Base-by-base conservation (phyloP, 2,329 filamentous ascomycete genomes). In the Penicillium thymicola region DNA sequence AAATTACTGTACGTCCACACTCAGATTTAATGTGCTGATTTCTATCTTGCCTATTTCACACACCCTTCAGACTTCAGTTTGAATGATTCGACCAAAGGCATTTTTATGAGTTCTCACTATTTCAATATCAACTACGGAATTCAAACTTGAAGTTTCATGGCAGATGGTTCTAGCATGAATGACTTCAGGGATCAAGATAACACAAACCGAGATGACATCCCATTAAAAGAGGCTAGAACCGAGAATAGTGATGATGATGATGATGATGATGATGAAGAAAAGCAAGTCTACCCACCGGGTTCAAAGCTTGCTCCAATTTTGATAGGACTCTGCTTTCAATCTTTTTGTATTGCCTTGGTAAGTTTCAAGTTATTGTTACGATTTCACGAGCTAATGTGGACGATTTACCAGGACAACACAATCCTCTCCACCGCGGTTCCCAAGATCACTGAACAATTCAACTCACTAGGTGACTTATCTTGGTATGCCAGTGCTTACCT, bases 401-500 rank as follows among this genome's bases (percentile, higher is more conserved):
- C 18, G 5, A 40, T 32, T 28, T 38, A 30, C 1, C 16, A 75
- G 72, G 72, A 75, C 43, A 75, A 75, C 44, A 77, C 75, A 1
- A 77, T 78, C 50, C 72, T 81, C 32, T 71, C 75, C 5, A 79
- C 76, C 3, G 79, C 78, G 1, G 75, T 80, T 28, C 79, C 79
- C 5, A 69, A 67, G 23, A 80, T 81, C 38, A 79, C 78, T 1
- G 72, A 79, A 56, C 64, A 78, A 27, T 81, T 81, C 60, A 67
- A 79, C 37, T 76, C 76, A 13, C 63, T 79, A 18, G 68, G 70
- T 11, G 78, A 81, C 54, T 65, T 81, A 2, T 77, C 77, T 23
- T 81, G 79, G 78, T 81, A 81, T 57, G 76, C 76, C 25, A 76
- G 72, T 21, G 70, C 75, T 5, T 78, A 78, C 61, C 67, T 79